These are phyloP conservation scores for Plenodomus tracheiphilus DNA, from an alignment of 2,329 filamentous ascomycete genomes.

Conservation along the genomic window DNA sequence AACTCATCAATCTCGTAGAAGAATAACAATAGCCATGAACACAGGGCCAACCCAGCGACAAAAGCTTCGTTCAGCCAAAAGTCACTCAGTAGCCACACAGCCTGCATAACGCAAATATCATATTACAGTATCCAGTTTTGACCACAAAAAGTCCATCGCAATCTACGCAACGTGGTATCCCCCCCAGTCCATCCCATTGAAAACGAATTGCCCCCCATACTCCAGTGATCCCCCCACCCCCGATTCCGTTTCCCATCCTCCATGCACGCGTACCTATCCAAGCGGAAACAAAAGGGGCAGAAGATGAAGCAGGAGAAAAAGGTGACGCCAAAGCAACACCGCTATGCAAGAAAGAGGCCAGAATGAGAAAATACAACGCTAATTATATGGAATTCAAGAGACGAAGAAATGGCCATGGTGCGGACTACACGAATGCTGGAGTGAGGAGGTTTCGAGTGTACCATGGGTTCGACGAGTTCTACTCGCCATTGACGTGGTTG, in stretches of 20 bases:
- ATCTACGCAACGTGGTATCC: background rate
- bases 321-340: background rate
- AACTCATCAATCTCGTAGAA: no score
- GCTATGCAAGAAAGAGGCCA: background rate
- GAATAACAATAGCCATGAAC: no score
- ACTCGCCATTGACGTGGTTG: slow-evolving; percentile 27
- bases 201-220: background rate
- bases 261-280: background rate
- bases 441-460: slow-evolving; percentile 12
- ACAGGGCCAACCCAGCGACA: no score
- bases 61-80: no score
- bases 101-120: background rate
- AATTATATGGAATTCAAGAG: background rate
- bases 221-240: background rate
- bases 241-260: background rate
- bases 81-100: no score
- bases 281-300: background rate
- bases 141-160: background rate
- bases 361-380: background rate
- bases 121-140: background rate
- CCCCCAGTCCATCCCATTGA: background rate
- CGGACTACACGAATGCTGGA: slow-evolving; percentile 19
- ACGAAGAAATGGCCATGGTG: background rate
- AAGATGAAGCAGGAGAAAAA: background rate
- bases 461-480: slow-evolving; percentile 15